Evolutionary conservation across 2,329 filamentous ascomycete species (phyloP).

Genomic region (Plectosphaerella sp.): DNA sequence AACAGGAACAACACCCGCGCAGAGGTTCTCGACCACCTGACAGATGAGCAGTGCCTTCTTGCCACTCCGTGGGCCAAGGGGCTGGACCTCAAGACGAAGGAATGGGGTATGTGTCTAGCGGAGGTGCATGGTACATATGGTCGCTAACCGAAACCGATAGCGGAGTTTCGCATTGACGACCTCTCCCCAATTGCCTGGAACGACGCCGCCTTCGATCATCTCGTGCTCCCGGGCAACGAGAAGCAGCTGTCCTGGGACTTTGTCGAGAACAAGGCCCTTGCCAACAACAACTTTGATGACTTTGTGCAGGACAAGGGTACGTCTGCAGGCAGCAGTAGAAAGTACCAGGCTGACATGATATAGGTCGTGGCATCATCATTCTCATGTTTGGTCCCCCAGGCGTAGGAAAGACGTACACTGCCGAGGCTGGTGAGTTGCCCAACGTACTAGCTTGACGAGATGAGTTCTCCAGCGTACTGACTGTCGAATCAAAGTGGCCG

Average conservation of each 20-base stretch:
- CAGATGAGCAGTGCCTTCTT: conserved; percentile 28
- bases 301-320: conserved; percentile 27
- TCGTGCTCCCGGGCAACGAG: conserved; percentile 28
- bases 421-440: conserved; percentile 28
- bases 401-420: conserved; percentile 46
- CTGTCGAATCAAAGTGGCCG: conserved; percentile 25
- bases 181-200: conserved; percentile 23
- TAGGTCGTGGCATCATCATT: conserved; percentile 37
- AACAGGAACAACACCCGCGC: conserved; percentile 4
- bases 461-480: not conserved
- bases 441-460: not conserved
- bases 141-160: not conserved
- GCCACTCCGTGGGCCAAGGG: conserved; percentile 30
- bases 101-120: conserved; percentile 10
- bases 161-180: not conserved
- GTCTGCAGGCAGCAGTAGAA: not conserved
- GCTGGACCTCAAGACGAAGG: conserved; percentile 30
- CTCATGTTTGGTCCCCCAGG: conserved; percentile 43
- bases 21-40: conserved; percentile 20
- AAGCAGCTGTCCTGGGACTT: conserved; percentile 34
- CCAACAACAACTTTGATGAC: conserved; percentile 23
- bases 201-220: conserved; percentile 27
- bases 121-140: no score
- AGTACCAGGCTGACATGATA: not conserved
- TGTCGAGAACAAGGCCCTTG: conserved; percentile 26